Conservation (phyloP, 192 early-diverging fungal species). For the Coemansia sp. region DNA sequence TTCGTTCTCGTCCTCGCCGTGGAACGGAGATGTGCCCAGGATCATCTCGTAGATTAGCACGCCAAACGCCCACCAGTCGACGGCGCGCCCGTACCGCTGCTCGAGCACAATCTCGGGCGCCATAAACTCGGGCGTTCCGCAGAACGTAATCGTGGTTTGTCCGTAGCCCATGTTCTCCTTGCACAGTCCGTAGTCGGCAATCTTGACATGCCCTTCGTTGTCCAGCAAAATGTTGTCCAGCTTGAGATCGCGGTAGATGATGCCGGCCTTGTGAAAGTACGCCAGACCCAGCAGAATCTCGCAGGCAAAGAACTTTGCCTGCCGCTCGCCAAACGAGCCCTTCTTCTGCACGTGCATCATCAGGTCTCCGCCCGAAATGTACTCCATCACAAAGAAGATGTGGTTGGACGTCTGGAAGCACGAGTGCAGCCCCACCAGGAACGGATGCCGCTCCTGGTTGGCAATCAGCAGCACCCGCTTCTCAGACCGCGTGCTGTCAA, state of each 20-base stretch:
- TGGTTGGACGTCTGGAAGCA: slow-evolving; percentile 94
- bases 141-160: slow-evolving; percentile 89
- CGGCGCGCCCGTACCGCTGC: slow-evolving; percentile 93
- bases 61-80: slow-evolving; percentile 99
- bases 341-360: slow-evolving; percentile 98
- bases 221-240: slow-evolving; percentile 94
- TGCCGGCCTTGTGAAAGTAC: slow-evolving; percentile 93
- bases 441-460: slow-evolving; percentile 88
- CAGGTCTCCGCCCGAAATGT: slow-evolving; percentile 94
- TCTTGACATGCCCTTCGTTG: slow-evolving; percentile 92
- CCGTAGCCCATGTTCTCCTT: slow-evolving; percentile 94
- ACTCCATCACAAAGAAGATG: slow-evolving; percentile 99
- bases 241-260: slow-evolving; percentile 97
- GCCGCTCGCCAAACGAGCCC: slow-evolving; percentile 82
- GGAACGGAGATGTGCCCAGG: slow-evolving; percentile 89
- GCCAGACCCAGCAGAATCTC: slow-evolving; percentile 92
- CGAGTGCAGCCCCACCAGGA: slow-evolving; percentile 94
- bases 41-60: slow-evolving; percentile 90
- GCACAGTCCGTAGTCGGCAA: slow-evolving; percentile 98
- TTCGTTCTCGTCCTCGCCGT: slow-evolving; percentile 95
- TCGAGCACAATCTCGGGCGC: slow-evolving; percentile 96
- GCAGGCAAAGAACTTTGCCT: slow-evolving; percentile 95
- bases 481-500: slow-evolving; percentile 89
- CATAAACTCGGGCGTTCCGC: slow-evolving; percentile 99
- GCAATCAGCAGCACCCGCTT: slow-evolving; percentile 93